Evolutionary conservation across 169 alveolate species (phyloP).

Genomic region (Pseudocohnilembus persalinus): DNA sequence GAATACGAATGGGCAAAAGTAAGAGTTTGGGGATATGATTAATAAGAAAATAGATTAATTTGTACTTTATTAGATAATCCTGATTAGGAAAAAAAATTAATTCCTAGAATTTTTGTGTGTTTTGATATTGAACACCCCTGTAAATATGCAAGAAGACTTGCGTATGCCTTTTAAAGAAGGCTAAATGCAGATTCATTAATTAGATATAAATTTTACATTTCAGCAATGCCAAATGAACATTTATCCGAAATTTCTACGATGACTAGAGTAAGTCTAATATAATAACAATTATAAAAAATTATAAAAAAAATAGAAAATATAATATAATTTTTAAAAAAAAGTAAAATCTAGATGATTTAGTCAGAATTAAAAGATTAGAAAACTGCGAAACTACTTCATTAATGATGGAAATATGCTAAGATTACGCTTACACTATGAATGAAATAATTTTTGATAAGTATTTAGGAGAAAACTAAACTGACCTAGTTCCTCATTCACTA

Average conservation of each 20-base stretch:
- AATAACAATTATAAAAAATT: not conserved
- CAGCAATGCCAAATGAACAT: slow-evolving; percentile 43
- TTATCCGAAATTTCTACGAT: slow-evolving; percentile 31
- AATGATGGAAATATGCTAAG: slow-evolving; percentile 80
- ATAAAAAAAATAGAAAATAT: not conserved
- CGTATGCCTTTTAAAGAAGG: slow-evolving; percentile 32
- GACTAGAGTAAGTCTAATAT: not conserved
- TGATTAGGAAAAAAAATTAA: slow-evolving; percentile 7
- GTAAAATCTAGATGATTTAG: slow-evolving; percentile 33
- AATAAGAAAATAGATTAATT: slow-evolving; percentile 20
- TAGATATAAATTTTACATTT: slow-evolving; percentile 21
- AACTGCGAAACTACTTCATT: slow-evolving; percentile 49
- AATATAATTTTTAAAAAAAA: not conserved
- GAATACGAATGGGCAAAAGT: slow-evolving; percentile 13
- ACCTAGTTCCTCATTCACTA: slow-evolving; percentile 84
- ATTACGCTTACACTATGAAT: slow-evolving; percentile 89
- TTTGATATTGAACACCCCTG: slow-evolving; percentile 44
- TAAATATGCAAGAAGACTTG: slow-evolving; percentile 29
- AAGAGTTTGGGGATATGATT: slow-evolving; percentile 32
- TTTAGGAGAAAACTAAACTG: slow-evolving; percentile 62
- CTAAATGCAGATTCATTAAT: slow-evolving; percentile 30
- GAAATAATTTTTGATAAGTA: slow-evolving; percentile 87
- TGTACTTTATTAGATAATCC: not conserved
- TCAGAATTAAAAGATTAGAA: slow-evolving; percentile 38
- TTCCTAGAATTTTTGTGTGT: slow-evolving; percentile 40